phyloP scores from a whole-genome alignment of 164 flowering plant species.

The Vitis amurensis region DNA sequence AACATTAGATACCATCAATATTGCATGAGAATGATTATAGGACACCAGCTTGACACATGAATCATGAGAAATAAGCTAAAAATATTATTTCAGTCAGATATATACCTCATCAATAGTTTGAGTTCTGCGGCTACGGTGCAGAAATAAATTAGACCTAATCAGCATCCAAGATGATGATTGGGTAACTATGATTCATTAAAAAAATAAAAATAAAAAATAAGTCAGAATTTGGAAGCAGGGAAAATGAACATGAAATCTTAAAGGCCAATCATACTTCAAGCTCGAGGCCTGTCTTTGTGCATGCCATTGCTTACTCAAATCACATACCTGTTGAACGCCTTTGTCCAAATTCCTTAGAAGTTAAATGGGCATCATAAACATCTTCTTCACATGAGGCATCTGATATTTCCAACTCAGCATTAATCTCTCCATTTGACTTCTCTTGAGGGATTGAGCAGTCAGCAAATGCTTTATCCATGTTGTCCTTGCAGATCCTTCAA shows the following conservation, averaged over 20 bases:
- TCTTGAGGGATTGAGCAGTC: slow-evolving; percentile 93
- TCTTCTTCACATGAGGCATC: slow-evolving; percentile 81
- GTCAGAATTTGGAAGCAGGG: slow-evolving; percentile 3
- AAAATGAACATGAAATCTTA: neutral
- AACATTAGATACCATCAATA: no score
- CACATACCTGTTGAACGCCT: slow-evolving; percentile 43
- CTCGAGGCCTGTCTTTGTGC: neutral
- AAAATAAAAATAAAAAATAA: neutral
- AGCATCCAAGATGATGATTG: slow-evolving; percentile 57
- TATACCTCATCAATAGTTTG: slow-evolving; percentile 92
- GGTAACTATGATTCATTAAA: slow-evolving; percentile 40
- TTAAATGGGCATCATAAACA: slow-evolving; percentile 31
- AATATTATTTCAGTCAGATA: slow-evolving; percentile 1
- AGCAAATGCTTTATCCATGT: slow-evolving; percentile 74
- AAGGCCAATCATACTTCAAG: neutral
- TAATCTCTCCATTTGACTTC: slow-evolving; percentile 88
- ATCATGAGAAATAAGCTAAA: neutral
- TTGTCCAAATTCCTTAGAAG: slow-evolving; percentile 27
- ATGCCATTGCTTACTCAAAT: neutral
- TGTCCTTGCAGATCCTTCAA: slow-evolving; percentile 88
- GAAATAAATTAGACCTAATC: slow-evolving; percentile 66
- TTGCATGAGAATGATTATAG: no score
- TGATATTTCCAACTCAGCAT: slow-evolving; percentile 88
- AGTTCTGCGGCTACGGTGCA: slow-evolving; percentile 79
- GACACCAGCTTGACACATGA: neutral